Base-by-base conservation (phyloP, 352 stramenopile species). In the Thalassiosira hispida region DNA sequence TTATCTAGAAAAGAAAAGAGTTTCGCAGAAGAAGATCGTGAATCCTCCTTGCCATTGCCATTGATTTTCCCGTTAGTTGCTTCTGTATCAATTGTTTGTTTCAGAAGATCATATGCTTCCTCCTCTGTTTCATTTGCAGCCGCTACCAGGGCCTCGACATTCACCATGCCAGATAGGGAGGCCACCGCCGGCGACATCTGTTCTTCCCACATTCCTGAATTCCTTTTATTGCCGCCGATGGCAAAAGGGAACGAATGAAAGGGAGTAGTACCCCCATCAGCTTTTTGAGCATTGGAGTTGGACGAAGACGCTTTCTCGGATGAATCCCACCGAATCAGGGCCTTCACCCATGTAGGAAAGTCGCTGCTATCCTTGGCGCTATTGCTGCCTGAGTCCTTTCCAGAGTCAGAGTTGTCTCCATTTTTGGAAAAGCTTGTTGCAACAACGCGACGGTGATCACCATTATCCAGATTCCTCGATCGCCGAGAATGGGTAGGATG, bases 91-190 rank as follows among this genome's bases (percentile, higher is more conserved):
- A 73, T 64, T 55, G 35, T 73, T 31, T 4, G 40, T 52, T 65
- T 73, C 20, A 76, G 44, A 33, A 38, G 18, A 59, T 62, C 51
- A 3, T n/a, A 72, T 62, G 23, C 76, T 56, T 64, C 66, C 20
- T 80, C 59, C 14, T 79, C 47, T 40, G 61, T 76, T 49, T 83
- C 73, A 31, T 73, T 77, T 20, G 73, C 55, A 22, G 53, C 69
- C n/a, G 68, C 72, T 42, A 86, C 47, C 46, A 87, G 68, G 22
- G 80, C 76, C 51, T 85, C 80, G 0, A 87, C 61, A 46, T 87
- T 84, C 7, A 84, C 55, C 75, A 87, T 83, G 14, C 74, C 76
- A 18, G 60, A 75, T 9, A 87, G 59, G 42, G 51, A 68, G 27
- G 76, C 76, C 4, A 79, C 68, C n/a, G 73, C 0, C 23, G 69